Base-by-base conservation (phyloP, 371 early-diverging fungal species). In the Coemansia linderi region DNA sequence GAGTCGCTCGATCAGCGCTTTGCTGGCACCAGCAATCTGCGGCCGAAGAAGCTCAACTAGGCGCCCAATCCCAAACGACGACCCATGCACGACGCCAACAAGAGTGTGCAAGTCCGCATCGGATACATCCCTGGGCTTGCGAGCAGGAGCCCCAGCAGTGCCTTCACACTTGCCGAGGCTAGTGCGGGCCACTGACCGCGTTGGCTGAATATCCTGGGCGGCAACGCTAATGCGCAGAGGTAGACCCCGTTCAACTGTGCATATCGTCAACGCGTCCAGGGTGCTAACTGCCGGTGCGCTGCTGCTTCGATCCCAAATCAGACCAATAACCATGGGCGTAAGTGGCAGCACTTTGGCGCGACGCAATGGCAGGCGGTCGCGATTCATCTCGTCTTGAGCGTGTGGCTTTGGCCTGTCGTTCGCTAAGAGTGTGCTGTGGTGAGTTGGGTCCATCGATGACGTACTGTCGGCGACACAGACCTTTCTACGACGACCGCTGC, bases 1-100 rank as follows among this genome's bases (percentile, higher is more conserved):
- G 38, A 68, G 57, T 10, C 72, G 67, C 63, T 75, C 76, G 27
- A 72, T 65, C 59, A 75, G 71, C 17, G 70, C 63, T 52, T 80
- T 75, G 36, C 65, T 68, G 8, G 66, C 66, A 1, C 54, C 65
- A 1, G 71, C 65, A 4, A 80, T 61, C 9, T 31, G 58, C 12
- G 36, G 59, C 40, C 70, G 69, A 5, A 69, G 56, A 57, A 68
- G 65, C 10, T 69, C 76, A 10, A 72, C 73, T 4, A 75, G 62
- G n/a, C 59, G 61, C 37, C 59, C 37, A 2, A 80, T 57, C 22
- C 72, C 69, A 6, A 76, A 57, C 15, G 68, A 54, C n/a, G 76
- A 73, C 17, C 67, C 76, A 33, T 80, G 80, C 19, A 80, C 69
- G n/a, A 70, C 46, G 24, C 36, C 54, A 36, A 52, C 66, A 44